A percentile compares a stretch with the other conserved stretches of the same genome.
Evolutionary conservation across 148 eudicot species (phyloP).

Genomic region (Talinum fruticosum): DNA sequence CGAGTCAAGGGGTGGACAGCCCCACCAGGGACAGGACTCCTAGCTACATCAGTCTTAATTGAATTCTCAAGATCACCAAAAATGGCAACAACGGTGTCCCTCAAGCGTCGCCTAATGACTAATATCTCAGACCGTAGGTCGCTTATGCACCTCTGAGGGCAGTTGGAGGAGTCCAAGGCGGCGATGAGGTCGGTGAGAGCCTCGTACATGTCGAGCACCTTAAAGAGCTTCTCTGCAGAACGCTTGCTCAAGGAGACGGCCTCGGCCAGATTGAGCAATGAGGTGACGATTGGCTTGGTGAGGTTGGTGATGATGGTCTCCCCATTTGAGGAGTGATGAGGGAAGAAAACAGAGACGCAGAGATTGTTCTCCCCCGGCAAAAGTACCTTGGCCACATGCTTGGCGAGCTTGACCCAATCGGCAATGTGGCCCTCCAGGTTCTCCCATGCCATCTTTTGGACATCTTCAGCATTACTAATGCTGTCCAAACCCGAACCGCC

Average conservation of each 20-base stretch:
- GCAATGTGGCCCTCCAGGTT: conserved; percentile 31
- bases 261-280: conserved; percentile 65
- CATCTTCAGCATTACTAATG: conserved; percentile 33
- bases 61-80: conserved; percentile 70
- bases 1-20: conserved; percentile 85
- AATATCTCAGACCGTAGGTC: conserved; percentile 50
- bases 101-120: conserved; percentile 36
- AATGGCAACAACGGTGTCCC: conserved; percentile 51
- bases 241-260: conserved; percentile 53
- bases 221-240: conserved; percentile 72
- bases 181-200: conserved; percentile 39
- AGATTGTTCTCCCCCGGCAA: conserved; percentile 36
- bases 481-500: conserved; percentile 33
- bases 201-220: conserved; percentile 74
- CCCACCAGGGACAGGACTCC: conserved; percentile 65
- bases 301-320: conserved; percentile 40
- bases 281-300: conserved; percentile 44
- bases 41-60: conserved; percentile 55
- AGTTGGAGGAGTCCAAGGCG: conserved; percentile 18
- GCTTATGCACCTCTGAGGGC: conserved; percentile 19
- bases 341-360: conserved; percentile 28
- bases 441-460: conserved; percentile 46
- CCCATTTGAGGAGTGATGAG: conserved; percentile 18
- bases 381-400: conserved; percentile 32
- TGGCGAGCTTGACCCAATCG: conserved; percentile 36